phyloP scores from a whole-genome alignment of 1,139 yeast species.

The Blastobotrys raffinosifermentans region DNA sequence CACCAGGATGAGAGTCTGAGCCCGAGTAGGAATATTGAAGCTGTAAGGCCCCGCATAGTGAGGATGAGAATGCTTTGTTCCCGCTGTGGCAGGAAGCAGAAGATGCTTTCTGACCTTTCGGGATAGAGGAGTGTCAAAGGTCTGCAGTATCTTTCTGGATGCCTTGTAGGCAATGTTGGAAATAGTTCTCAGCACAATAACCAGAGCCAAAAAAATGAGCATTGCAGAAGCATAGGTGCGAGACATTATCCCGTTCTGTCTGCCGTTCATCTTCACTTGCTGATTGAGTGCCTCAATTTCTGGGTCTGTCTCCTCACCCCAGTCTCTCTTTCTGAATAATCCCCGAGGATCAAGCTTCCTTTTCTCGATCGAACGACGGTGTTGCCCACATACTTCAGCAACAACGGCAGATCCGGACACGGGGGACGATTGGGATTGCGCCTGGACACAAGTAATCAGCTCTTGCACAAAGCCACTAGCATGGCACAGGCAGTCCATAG shows the following conservation, averaged over 20 bases:
- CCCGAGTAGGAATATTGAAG: constrained; percentile 52
- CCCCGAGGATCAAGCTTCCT: too few relatives aligned
- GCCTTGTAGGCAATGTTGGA: constrained; percentile 10
- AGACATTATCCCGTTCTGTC: not conserved
- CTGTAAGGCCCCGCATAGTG: constrained; percentile 26
- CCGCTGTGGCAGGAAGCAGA: constrained; percentile 45
- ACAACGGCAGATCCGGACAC: too few relatives aligned
- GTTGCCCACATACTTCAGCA: too few relatives aligned
- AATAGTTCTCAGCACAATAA: constrained; percentile 16
- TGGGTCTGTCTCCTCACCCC: too few relatives aligned
- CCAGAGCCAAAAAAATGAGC: constrained; percentile 27
- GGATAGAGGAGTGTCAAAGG: constrained; percentile 31
- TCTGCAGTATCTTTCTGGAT: constrained; percentile 34
- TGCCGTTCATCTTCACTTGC: too few relatives aligned
- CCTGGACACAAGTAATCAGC: too few relatives aligned
- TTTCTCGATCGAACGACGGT: too few relatives aligned
- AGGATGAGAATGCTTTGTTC: constrained; percentile 40
- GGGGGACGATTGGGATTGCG: too few relatives aligned
- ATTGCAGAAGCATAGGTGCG: not conserved
- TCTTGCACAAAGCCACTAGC: too few relatives aligned
- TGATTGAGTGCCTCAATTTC: too few relatives aligned
- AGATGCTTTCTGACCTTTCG: constrained; percentile 40
- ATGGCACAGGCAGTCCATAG: too few relatives aligned
- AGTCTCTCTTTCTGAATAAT: too few relatives aligned
- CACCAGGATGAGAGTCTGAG: constrained; percentile 44